Evolutionary conservation across 441 rosid species (phyloP), one percentile per base, ranked within the genome.

Genomic region (Erodium chrysanthum): DNA sequence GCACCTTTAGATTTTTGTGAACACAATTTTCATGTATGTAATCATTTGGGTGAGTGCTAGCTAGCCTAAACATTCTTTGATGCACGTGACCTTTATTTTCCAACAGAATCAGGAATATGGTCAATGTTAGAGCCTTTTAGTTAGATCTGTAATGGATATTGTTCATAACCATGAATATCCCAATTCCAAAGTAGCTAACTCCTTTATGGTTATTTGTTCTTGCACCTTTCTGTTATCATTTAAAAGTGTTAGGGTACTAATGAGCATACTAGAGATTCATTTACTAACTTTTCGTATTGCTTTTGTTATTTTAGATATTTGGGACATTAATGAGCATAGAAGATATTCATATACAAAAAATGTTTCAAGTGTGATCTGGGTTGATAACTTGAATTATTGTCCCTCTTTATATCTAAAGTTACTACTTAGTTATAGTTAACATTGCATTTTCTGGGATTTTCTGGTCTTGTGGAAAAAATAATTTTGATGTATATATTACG

Each of bases 281-380:
- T 5, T 21, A n/a, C 56, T 14, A 46, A 52, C 59, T 23, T 59
- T 59, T 35, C 18, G n/a, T n/a, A n/a, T n/a, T 11, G 7, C 64
- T 59, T 59, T 59, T 59, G 33, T 23, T 59, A 14, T 59, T 12
- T 23, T 59, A 25, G 31, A 59, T 17, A 52, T 18, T 17, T 52
- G 18, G 23, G 59, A 18, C 59, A 52, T 59, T 17, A 22, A 12
- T 23, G 64, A 59, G 64, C 33, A 14, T 61, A 27, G 35, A 61
- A 29, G 20, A 27, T 20, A 61, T 0, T 12, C 65, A 29, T 27
- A 61, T 29, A 23, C 64, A 25, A 61, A 17, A 29, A 27, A 21
- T 14, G 35, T 61, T 61, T 61, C 40, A 61, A 61, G 40, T 61
- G 40, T 61, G 65, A 61, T 61, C 4, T 27, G 20, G 25, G 65